phyloP scores from a whole-genome alignment of 768 basidiomycete species.

The Austroboletus eburneus region DNA sequence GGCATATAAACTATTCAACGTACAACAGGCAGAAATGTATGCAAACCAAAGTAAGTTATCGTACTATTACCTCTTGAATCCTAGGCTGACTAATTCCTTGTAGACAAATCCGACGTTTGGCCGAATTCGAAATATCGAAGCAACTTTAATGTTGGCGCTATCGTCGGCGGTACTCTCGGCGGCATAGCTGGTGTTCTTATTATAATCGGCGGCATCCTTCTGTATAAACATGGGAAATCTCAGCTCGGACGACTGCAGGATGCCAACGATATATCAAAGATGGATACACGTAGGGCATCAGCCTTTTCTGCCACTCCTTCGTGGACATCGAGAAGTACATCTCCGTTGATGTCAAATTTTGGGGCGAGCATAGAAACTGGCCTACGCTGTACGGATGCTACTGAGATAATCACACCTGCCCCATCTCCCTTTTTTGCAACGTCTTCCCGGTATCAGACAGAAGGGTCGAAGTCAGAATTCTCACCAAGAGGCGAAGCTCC shows the following conservation, averaged over 20 bases:
- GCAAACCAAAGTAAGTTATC: background rate
- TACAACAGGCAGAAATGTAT: slow-evolving; percentile 13
- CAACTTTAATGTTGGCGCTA: slow-evolving; percentile 7
- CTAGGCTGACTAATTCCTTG: slow-evolving; percentile 17
- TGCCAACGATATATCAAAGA: background rate
- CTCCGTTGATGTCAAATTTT: slow-evolving; percentile 10
- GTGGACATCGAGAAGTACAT: slow-evolving; percentile 2
- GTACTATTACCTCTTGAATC: slow-evolving; percentile 1
- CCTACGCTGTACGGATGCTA: no score
- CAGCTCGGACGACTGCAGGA: background rate
- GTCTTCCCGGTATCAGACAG: slow-evolving; percentile 2
- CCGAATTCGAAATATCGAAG: slow-evolving; percentile 8
- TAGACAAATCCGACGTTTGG: background rate
- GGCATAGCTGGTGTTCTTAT: slow-evolving; percentile 11
- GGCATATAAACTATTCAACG: slow-evolving; percentile 11
- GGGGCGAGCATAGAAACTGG: no score
- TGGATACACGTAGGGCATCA: slow-evolving; percentile 6
- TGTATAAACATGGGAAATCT: slow-evolving; percentile 2
- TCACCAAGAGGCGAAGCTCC: background rate
- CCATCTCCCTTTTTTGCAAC: slow-evolving; percentile 20
- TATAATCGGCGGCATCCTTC: slow-evolving; percentile 12
- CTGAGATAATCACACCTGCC: slow-evolving; percentile 21
- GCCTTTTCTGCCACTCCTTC: slow-evolving; percentile 7
- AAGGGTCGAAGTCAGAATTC: background rate
- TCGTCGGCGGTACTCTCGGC: slow-evolving; percentile 23